A percentile compares a stretch with the other conserved stretches of the same genome.
These are phyloP conservation scores for Hypoxylon subgilvum DNA, from an alignment of 495 filamentous ascomycete species.

Conservation along the genomic window DNA sequence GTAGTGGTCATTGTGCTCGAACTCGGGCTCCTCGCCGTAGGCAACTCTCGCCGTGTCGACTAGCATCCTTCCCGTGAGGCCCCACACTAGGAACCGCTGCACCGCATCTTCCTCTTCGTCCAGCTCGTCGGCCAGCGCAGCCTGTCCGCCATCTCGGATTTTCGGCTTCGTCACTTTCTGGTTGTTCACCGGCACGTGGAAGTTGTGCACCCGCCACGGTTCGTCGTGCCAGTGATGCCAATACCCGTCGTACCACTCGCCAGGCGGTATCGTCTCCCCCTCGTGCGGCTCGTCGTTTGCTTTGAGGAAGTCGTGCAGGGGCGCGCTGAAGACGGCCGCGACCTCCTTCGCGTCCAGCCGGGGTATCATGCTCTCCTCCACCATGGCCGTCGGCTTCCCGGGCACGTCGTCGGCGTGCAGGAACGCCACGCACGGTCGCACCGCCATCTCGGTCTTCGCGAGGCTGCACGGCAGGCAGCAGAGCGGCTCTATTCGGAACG, in stretches of 20 bases:
- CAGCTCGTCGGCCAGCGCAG: conserved; percentile 37
- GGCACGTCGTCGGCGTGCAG: conserved; percentile 64
- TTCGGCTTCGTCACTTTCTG: conserved; percentile 65
- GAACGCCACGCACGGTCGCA: conserved; percentile 85
- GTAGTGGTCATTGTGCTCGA: conserved; percentile 77
- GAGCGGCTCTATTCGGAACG: conserved; percentile 82
- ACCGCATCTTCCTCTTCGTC: conserved; percentile 48
- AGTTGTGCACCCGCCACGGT: conserved; percentile 83
- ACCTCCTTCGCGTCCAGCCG: conserved; percentile 84
- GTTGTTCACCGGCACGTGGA: conserved; percentile 75
- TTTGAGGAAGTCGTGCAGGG: conserved; percentile 74
- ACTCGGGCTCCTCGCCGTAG: conserved; percentile 80
- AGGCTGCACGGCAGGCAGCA: conserved; percentile 81
- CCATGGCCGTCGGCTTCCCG: conserved; percentile 50
- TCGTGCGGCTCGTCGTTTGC: conserved; percentile 51
- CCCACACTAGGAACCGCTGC: conserved; percentile 78
- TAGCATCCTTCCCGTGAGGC: conserved; percentile 88
- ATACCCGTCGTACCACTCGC: conserved; percentile 70
- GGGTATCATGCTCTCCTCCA: conserved; percentile 76
- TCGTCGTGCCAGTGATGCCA: conserved; percentile 71
- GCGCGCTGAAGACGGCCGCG: conserved; percentile 86
- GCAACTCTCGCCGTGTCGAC: conserved; percentile 86
- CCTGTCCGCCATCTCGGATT: conserved; percentile 38
- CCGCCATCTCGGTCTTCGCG: conserved; percentile 79
- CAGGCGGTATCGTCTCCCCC: conserved; percentile 50